phyloP scores from a whole-genome alignment of 2,329 filamentous ascomycete genomes.

The Aulographum hederae region DNA sequence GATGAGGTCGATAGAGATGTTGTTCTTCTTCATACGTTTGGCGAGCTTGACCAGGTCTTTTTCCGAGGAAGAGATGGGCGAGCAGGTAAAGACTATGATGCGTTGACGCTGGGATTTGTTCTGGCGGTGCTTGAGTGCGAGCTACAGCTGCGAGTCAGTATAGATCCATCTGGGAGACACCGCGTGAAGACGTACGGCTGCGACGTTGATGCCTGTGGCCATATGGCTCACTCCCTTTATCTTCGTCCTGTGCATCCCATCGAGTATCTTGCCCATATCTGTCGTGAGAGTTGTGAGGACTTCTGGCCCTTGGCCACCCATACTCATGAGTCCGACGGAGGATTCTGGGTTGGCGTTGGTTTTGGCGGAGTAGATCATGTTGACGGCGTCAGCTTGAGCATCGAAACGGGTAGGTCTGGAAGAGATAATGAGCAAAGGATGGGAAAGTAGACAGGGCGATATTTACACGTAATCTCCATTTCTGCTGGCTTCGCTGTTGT shows the following conservation, averaged over 20 bases:
- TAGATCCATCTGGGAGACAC: conserved; percentile 4
- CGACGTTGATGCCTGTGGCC: conserved; percentile 87
- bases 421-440: conserved; percentile 7
- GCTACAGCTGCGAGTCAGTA: conserved; percentile 30
- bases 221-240: conserved; percentile 80
- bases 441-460: conserved; percentile 3
- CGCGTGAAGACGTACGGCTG: conserved; percentile 45
- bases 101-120: conserved; percentile 94
- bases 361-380: conserved; percentile 88
- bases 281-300: conserved; percentile 92
- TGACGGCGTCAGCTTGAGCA: conserved; percentile 87
- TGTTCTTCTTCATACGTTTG: conserved; percentile 98
- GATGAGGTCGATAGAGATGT: conserved; percentile 84
- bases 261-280: conserved; percentile 88
- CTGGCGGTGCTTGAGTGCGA: conserved; percentile 92
- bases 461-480: conserved; percentile 71
- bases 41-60: conserved; percentile 77
- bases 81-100: conserved; percentile 94
- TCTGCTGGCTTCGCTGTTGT: conserved; percentile 97
- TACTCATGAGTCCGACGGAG: conserved; percentile 94
- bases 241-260: conserved; percentile 83
- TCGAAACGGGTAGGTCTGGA: conserved; percentile 83
- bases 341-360: conserved; percentile 92
- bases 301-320: conserved; percentile 94
- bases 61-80: conserved; percentile 74